Evolutionary conservation across 805 yeast genomes (phyloP), one percentile per base, ranked within the genome.

Genomic region (Ogataea zsoltii): DNA sequence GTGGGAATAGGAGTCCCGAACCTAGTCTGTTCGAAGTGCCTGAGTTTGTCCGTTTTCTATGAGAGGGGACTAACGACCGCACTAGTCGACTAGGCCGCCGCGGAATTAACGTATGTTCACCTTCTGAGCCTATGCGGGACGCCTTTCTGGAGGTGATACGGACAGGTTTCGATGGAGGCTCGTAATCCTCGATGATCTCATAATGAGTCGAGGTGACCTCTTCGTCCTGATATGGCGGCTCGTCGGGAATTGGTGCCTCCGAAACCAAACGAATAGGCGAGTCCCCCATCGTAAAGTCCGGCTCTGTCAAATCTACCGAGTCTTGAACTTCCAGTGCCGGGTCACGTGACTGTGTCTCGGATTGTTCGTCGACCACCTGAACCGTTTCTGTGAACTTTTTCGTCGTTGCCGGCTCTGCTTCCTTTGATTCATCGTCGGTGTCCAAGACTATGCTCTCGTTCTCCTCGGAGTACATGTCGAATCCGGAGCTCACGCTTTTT

Each of bases 281-380:
- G 11, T 37, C 32, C 15, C 40, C 28, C 25, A 37, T 10, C 5
- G 40, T 37, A 15, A 37, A 37, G 14, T 37, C 40, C 2, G 33
- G 32, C 4, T 37, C 40, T 16, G 40, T 37, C 40, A 37, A 17
- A 37, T 37, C 40, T 10, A 37, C 40, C 4, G 40, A 21, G 11
- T 16, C 18, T 5, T 16, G 16, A 3, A 7, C 33, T 5, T 31
- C 9, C 18, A 9, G 6, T 4, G 5, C 11, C 17, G 10, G 18
- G 33, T n/a, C 14, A 14, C 33, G 11, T 14, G 33, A 25, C 14
- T 14, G 5, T 37, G 25, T 3, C 25, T 16, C 13, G 40, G 16
- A 13, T 37, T 32, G 32, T 37, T 30, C 9, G 12, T n/a, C n/a
- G n/a, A n/a, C 25, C 13, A 37, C 14, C 16, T 37, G 31, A 7